Base-by-base conservation (phyloP, 139 green algal species). In the Marvania coccoides region DNA sequence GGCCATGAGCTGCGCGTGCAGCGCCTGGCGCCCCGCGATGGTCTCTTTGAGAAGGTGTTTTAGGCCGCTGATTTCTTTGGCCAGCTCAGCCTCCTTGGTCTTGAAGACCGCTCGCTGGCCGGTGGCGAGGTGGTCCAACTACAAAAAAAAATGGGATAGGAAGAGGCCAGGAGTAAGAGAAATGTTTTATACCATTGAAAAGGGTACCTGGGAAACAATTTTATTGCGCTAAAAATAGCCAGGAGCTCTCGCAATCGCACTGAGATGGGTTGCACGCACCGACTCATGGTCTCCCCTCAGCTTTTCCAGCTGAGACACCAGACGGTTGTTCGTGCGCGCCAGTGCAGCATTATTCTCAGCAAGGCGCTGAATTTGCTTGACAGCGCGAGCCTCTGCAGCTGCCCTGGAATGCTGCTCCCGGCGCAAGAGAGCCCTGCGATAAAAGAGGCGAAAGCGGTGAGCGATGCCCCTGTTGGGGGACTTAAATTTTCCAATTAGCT, bases 341-440 rank as follows among this genome's bases (percentile, higher is more conserved):
- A 71, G 48, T 3, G 63, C 63, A 4, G 63, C 36, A 53, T 71
- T 71, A 53, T 71, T 71, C 38, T 71, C 63, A 1, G 53, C 19
- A 19, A 51, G 42, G 19, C 19, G 19, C 19, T 51, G 42, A 51
- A 51, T 51, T 19, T 51, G 42, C 42, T 28, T 19, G 19, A 19
- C 19, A 28, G 42, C 19, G 42, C 42, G 42, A 19, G 42, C 19
- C 19, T 51, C 42, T 28, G 19, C 19, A 51, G 42, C 42, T 51
- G n/a, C n/a, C n/a, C n/a, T n/a, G n/a, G n/a, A n/a, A n/a, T n/a
- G n/a, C n/a, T n/a, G n/a, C n/a, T n/a, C n/a, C n/a, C n/a, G n/a
- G n/a, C 19, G 19, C 42, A 51, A 19, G 19, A 28, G 42, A 51
- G 42, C 42, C 19, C 42, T 51, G 42, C 42, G 42, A 51, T 19